Conservation (phyloP, 2,329 filamentous ascomycete genomes). For the Penicillium sp. region DNA sequence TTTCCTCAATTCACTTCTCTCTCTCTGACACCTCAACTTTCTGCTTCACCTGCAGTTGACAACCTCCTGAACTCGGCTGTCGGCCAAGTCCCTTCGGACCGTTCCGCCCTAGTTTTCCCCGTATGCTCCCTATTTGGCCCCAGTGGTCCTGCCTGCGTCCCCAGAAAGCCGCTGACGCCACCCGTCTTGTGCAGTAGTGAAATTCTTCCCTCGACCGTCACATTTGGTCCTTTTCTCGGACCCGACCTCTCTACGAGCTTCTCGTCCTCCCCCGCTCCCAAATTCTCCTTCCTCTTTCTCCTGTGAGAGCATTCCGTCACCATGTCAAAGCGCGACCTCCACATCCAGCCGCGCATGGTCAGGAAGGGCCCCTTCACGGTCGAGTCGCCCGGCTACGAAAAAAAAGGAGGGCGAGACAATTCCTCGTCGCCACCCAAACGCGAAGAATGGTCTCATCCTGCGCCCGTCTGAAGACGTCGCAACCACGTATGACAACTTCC, state of each 20-base stretch:
- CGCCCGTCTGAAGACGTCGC: slow-evolving; percentile 69
- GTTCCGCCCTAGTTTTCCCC: background rate
- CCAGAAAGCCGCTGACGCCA: slow-evolving; percentile 14
- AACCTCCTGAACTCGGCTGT: slow-evolving; percentile 1
- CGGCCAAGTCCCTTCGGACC: slow-evolving; percentile 9
- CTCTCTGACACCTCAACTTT: slow-evolving; percentile 6
- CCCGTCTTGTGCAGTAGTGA: slow-evolving; percentile 15
- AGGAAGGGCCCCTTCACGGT: slow-evolving; percentile 75
- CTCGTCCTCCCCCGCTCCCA: background rate
- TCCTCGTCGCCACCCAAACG: slow-evolving; percentile 72
- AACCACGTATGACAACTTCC: slow-evolving; percentile 80
- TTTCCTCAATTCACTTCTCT: background rate
- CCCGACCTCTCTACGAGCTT: slow-evolving; percentile 3
- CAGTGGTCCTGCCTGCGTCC: background rate
- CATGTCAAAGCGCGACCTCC: slow-evolving; percentile 39
- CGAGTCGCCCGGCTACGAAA: slow-evolving; percentile 69
- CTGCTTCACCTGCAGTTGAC: background rate
- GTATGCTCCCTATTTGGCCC: background rate
- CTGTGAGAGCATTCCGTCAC: slow-evolving; percentile 23
- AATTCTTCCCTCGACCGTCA: slow-evolving; percentile 13
- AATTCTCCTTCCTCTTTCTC: background rate
- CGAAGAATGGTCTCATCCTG: slow-evolving; percentile 70
- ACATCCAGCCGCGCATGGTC: slow-evolving; percentile 55
- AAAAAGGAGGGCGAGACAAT: slow-evolving; percentile 80
- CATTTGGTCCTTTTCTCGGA: background rate